phyloP scores from a whole-genome alignment of 2,329 filamentous ascomycete species.

The Cladophialophora immunda region DNA sequence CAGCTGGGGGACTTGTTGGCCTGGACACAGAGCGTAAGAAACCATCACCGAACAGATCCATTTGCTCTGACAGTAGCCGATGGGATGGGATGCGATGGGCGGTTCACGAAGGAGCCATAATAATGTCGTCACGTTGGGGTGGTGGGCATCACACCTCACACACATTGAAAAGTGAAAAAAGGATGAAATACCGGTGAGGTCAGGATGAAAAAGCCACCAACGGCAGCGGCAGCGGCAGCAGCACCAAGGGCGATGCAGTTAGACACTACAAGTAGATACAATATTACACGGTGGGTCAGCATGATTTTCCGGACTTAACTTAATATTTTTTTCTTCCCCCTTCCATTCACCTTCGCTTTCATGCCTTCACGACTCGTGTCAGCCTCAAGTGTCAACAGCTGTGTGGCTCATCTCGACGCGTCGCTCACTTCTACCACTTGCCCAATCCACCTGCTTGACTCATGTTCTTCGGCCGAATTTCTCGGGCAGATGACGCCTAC shows the following conservation, averaged over 20 bases:
- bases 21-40: background rate
- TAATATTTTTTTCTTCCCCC: background rate
- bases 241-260: too few relatives aligned
- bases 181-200: background rate
- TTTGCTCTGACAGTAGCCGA: too few relatives aligned
- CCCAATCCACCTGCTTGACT: background rate
- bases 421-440: background rate
- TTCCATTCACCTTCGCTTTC: background rate
- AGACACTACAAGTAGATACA: background rate
- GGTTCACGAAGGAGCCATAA: too few relatives aligned
- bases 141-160: too few relatives aligned
- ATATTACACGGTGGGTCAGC: background rate
- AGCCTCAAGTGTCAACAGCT: background rate
- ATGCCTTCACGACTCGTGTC: background rate
- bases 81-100: too few relatives aligned
- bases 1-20: background rate
- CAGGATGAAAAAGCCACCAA: background rate
- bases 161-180: background rate
- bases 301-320: slow-evolving; percentile 4
- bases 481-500: background rate
- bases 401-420: background rate
- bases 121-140: background rate
- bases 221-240: too few relatives aligned
- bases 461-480: background rate
- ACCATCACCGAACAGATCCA: too few relatives aligned